Evolutionary conservation across 2,329 filamentous ascomycete genomes (phyloP).

Genomic region (Xylariaceae sp.): DNA sequence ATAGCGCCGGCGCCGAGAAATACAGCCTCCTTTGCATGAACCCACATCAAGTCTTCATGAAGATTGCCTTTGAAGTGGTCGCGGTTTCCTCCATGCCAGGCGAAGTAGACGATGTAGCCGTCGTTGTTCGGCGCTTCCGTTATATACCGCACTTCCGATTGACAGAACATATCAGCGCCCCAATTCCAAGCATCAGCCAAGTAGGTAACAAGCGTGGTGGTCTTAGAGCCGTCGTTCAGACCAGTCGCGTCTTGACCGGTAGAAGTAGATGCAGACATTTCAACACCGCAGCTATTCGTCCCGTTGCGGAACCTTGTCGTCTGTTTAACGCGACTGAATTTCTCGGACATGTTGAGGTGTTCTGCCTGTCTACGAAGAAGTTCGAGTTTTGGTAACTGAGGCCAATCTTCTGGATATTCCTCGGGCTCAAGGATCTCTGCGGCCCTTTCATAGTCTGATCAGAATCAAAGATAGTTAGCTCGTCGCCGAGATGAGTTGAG

Average conservation of each 20-base stretch:
- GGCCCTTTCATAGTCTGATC: conserved; percentile 54
- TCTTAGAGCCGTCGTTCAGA: conserved; percentile 65
- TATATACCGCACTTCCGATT: conserved; percentile 62
- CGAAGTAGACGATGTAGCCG: conserved; percentile 62
- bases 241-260: conserved; percentile 62
- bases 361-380: conserved; percentile 55
- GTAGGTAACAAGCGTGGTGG: conserved; percentile 62
- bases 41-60: conserved; percentile 61
- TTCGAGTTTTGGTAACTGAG: conserved; percentile 53
- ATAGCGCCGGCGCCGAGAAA: conserved; percentile 63
- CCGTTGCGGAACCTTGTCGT: conserved; percentile 61
- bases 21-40: conserved; percentile 60
- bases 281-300: conserved; percentile 59
- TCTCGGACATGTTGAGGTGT: conserved; percentile 45
- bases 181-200: conserved; percentile 67
- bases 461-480: conserved; percentile 7
- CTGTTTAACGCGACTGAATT: conserved; percentile 54
- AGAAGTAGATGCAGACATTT: conserved; percentile 56
- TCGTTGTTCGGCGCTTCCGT: conserved; percentile 47
- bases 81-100: conserved; percentile 59
- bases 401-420: conserved; percentile 55
- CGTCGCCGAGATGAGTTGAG: background rate
- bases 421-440: conserved; percentile 54
- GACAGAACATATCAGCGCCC: conserved; percentile 68
- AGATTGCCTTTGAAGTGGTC: conserved; percentile 51